Base-by-base conservation (phyloP, 2,329 filamentous ascomycete species). In the Trichoderma sp. region DNA sequence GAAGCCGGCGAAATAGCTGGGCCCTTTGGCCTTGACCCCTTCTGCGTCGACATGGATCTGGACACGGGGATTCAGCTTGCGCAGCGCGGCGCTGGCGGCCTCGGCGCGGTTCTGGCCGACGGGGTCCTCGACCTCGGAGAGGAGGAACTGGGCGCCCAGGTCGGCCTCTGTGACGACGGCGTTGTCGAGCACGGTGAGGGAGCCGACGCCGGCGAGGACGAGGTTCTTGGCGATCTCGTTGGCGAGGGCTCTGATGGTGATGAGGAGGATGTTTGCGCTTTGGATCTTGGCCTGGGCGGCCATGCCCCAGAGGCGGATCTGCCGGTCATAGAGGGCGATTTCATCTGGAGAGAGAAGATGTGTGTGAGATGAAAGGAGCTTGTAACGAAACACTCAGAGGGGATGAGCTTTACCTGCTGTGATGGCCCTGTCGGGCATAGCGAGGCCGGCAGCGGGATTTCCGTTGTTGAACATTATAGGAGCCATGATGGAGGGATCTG, bases 221-320 rank as follows among this genome's bases (percentile, higher is more conserved):
- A 99, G 90, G 80, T 98, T 99, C 85, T 99, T 99, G 74, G 96
- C 95, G 70, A 98, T 92, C 83, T 99, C 96, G 80, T 95, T 97
- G 72, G 93, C 94, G 18, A 99, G 88, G 1, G 93, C 94, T 79
- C 92, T 93, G 81, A 97, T 90, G 34, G 91, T 94, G 76, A 99
- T 91, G 74, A 99, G 89, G 60, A 98, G 90, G 76, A 99, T 92
- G 78, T 94, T 94, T 72, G 96, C 94, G 72, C 89, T 92, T 76
- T 95, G 93, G 72, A 99, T 94, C 79, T 92, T 94, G 80, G 97
- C 92, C 81, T 99, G 96, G 7, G 96, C 96, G 78, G 96, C 91
- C 79, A 98, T 93, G 57, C 96, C 96, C 96, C 96, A 99, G 34
- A 99, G 90, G 69, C 96, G 92, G 78, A 99, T 98, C 81, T 99